A percentile compares a stretch with the other conserved stretches of the same genome.
These are phyloP conservation scores for Coprinellus aureogranulatus DNA, from an alignment of 768 basidiomycete species.

Conservation along the genomic window DNA sequence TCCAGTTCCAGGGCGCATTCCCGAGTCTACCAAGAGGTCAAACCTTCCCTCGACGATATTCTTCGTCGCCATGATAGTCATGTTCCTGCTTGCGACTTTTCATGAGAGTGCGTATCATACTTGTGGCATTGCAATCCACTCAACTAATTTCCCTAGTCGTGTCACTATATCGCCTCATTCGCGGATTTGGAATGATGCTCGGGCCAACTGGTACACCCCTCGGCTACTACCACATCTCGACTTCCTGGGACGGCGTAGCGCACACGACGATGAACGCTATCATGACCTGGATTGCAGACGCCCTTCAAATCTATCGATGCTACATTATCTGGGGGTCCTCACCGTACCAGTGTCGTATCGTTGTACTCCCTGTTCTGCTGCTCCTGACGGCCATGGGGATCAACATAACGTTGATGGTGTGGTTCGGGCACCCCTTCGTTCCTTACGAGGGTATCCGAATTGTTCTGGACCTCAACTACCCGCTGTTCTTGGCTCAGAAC, in stretches of 20 bases:
- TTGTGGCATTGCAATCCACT: background rate
- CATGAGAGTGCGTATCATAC: constrained; percentile 19
- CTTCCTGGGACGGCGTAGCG: constrained; percentile 22
- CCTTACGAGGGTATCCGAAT: constrained; percentile 1
- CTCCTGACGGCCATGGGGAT: constrained; percentile 22
- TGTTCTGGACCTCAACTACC: constrained; percentile 17
- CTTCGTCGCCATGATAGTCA: constrained; percentile 18
- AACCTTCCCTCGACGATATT: constrained; percentile 18
- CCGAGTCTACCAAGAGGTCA: constrained; percentile 6
- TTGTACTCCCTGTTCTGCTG: constrained; percentile 20
- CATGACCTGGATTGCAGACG: constrained; percentile 29
- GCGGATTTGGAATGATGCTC: constrained; percentile 18
- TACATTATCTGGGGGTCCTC: constrained; percentile 25
- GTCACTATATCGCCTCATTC: constrained; percentile 22
- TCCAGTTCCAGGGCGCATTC: constrained; percentile 5
- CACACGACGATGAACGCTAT: constrained; percentile 20
- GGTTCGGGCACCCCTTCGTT: constrained; percentile 19
- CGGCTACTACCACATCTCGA: constrained; percentile 19
- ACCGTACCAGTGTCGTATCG: constrained; percentile 9
- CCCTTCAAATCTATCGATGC: constrained; percentile 28
- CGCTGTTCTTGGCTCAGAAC: constrained; percentile 17
- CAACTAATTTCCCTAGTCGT: constrained; percentile 6
- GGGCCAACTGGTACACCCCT: constrained; percentile 13
- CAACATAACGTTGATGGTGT: constrained; percentile 20
- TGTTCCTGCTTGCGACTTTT: constrained; percentile 22